These are phyloP conservation scores for Pleurotus giganteus DNA, from an alignment of 768 basidiomycete genomes.

Conservation along the genomic window DNA sequence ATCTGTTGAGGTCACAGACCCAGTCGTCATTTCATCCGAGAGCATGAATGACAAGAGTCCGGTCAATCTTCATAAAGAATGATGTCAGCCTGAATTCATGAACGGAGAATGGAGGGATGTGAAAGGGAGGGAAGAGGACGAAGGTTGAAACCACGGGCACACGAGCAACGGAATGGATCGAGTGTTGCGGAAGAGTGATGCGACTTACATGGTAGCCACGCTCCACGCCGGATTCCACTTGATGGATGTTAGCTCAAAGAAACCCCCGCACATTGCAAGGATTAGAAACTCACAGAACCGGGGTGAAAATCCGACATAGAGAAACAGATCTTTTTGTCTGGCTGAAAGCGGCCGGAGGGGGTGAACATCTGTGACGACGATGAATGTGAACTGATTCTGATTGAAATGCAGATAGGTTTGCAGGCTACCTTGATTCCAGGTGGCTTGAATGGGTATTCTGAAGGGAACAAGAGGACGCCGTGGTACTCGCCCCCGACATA, in stretches of 20 bases:
- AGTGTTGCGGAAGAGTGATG: conserved; percentile 7
- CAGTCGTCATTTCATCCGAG: conserved; percentile 95
- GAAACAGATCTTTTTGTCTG: conserved; percentile 95
- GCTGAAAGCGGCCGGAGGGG: conserved; percentile 86
- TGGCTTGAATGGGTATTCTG: conserved; percentile 96
- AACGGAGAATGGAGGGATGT: conserved; percentile 11
- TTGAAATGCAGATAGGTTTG: not conserved
- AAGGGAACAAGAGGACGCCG: conserved; percentile 86
- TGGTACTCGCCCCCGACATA: conserved; percentile 93
- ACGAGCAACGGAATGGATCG: conserved; percentile 9
- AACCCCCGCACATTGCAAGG: conserved; percentile 4
- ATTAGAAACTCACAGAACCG: conserved; percentile 66
- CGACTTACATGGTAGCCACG: conserved; percentile 87
- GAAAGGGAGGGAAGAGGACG: conserved; percentile 1
- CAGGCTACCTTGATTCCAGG: conserved; percentile 85
- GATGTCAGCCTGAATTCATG: conserved; percentile 14
- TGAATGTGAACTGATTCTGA: not conserved
- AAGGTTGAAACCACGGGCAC: conserved; percentile 6
- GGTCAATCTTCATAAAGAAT: conserved; percentile 62
- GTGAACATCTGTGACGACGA: conserved; percentile 72
- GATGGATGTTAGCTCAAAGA: conserved; percentile 1
- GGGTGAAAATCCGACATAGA: conserved; percentile 98
- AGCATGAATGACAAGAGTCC: conserved; percentile 95
- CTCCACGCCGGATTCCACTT: conserved; percentile 98
- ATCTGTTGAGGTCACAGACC: conserved; percentile 79